phyloP scores from a whole-genome alignment of 2,329 filamentous ascomycete species.

The Monilinia polystroma region DNA sequence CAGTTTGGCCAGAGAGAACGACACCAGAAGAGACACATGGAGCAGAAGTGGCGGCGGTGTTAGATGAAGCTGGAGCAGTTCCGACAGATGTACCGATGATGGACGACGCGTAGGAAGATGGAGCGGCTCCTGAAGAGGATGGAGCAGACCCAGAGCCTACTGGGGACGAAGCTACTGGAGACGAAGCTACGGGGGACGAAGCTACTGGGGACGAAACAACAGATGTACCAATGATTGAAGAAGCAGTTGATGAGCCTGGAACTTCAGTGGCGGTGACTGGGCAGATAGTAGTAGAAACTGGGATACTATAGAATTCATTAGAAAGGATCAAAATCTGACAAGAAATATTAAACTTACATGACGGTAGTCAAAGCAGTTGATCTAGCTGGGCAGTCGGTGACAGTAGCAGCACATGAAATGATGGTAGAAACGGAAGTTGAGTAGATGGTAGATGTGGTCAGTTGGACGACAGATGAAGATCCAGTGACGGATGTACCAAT shows the following conservation, averaged over 20 bases:
- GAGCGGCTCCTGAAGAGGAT: not conserved
- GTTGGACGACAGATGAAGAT: slow-evolving; percentile 9
- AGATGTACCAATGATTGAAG: not conserved
- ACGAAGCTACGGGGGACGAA: not conserved
- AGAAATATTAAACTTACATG: slow-evolving; percentile 26
- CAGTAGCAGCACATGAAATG: slow-evolving; percentile 49
- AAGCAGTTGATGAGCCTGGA: slow-evolving; percentile 4
- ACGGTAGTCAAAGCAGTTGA: slow-evolving; percentile 44
- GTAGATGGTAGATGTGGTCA: slow-evolving; percentile 49
- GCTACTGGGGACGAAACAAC: not conserved
- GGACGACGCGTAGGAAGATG: not conserved
- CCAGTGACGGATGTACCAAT: slow-evolving; percentile 10
- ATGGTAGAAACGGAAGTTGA: slow-evolving; percentile 52
- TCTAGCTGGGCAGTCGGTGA: slow-evolving; percentile 52
- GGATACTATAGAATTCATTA: slow-evolving; percentile 32
- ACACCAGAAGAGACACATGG: not conserved
- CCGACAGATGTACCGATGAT: slow-evolving; percentile 3
- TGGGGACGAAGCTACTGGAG: not conserved
- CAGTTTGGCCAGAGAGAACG: not conserved
- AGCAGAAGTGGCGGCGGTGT: not conserved
- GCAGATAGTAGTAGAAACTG: slow-evolving; percentile 46
- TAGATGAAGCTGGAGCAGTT: not conserved
- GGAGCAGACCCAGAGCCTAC: not conserved
- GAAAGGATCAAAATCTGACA: not conserved
- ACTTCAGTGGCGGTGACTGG: slow-evolving; percentile 27